Evolutionary conservation across 352 stramenopile genomes (phyloP).

Genomic region (Plasmopara viticola): DNA sequence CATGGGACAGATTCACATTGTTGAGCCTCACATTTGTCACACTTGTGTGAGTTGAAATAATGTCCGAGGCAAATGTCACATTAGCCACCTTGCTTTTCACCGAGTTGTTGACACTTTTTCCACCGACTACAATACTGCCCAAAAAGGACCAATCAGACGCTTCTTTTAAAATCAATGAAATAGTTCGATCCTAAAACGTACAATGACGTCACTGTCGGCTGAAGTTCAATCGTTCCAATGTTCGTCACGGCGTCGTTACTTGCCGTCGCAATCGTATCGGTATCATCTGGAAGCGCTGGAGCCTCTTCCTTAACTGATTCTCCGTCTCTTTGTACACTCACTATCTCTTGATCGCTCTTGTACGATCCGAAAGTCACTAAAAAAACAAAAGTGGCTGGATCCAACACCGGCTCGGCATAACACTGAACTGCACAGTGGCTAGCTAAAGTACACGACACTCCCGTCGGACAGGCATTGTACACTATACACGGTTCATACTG

Average conservation of each 20-base stretch:
- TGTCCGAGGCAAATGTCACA: conserved; percentile 21
- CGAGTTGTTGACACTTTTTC: conserved; percentile 13
- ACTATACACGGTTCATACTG: conserved; percentile 44
- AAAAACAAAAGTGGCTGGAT: conserved; percentile 41
- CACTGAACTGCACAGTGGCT: conserved; percentile 44
- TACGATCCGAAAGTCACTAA: conserved; percentile 46
- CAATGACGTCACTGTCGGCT: conserved; percentile 22
- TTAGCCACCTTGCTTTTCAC: conserved; percentile 33
- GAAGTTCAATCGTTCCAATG: conserved; percentile 19
- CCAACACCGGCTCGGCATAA: conserved; percentile 23
- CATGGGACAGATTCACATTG: conserved; percentile 26
- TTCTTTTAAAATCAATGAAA: not conserved
- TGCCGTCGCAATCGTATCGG: conserved; percentile 21
- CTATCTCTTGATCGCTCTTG: conserved; percentile 19
- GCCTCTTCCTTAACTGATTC: conserved; percentile 14
- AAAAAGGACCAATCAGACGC: not conserved
- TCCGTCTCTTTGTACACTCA: conserved; percentile 2
- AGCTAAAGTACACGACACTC: conserved; percentile 14
- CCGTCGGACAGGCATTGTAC: conserved; percentile 30
- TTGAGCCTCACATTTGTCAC: conserved; percentile 25
- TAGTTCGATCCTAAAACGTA: conserved; percentile 1
- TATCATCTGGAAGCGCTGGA: conserved; percentile 14
- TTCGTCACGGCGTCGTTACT: conserved; percentile 32
- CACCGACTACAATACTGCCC: conserved; percentile 22
- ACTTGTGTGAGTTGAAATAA: conserved; percentile 22